Evolutionary conservation across 1,139 yeast genomes (phyloP), one percentile per base, ranked within the genome.

Genomic region (Saccharomyces hybrid): DNA sequence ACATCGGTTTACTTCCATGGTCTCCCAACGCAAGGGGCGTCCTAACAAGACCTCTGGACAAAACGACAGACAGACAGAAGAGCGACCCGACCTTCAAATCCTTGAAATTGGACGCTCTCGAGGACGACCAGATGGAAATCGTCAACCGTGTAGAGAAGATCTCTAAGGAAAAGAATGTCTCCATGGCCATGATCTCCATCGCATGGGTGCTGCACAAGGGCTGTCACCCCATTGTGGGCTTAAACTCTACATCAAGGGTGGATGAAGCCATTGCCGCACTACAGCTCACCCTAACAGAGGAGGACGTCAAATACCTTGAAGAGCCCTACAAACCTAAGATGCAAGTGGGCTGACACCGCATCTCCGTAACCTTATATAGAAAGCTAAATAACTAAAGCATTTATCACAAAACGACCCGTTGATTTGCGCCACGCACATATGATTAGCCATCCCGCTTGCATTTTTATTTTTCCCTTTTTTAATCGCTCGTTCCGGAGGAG

Each of bases 181-280:
- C 78, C 8, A 82, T 82, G 85, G 81, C 84, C 0, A 70, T 71
- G 16, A 66, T 83, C 13, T 74, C 85, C 3, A 73, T 77, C 11
- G 80, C 84, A 2, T 83, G 85, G 84, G 73, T 73, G 3, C 57
- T 81, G 9, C 56, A 71, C 48, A 82, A 82, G 63, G 85, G 84
- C 6, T 63, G 71, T 8, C 54, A 63, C 42, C 84, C 85, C 2
- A 79, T 83, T 58, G 77, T 83, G 11, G 88, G 88, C 0, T 64
- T 83, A 52, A 76, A 70, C 57, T 75, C 76, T 27, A 70, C 69
- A 6, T 74, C 72, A 58, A 72, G 87, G 57, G 75, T 83, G 26
- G 80, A 79, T 31, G 86, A 83, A 60, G 79, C 80, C 2, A 53
- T 81, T 14, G 68, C 62, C 9, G 81, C 84, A 1, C 59, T 77